Conservation (phyloP, 2,329 filamentous ascomycete genomes). For the Trichoderma harzianum region DNA sequence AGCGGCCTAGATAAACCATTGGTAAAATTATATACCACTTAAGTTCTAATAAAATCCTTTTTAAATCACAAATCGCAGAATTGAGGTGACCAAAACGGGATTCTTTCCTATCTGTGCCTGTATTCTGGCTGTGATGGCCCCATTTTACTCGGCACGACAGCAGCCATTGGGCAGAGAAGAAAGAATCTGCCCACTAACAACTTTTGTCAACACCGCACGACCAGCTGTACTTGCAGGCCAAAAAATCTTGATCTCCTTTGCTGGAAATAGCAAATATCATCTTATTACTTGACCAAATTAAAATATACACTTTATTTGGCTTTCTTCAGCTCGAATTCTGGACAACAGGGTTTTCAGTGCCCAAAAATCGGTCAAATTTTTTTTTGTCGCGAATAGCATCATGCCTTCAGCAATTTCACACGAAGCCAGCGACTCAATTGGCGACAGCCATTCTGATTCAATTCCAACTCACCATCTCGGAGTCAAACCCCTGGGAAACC, state of each 20-base stretch:
- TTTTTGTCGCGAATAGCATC: background rate
- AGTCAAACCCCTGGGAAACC: conserved; percentile 84
- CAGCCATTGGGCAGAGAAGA: background rate
- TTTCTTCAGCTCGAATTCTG: background rate
- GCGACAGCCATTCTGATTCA: conserved; percentile 26
- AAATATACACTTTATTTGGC: background rate
- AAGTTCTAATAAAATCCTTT: background rate
- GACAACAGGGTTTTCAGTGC: background rate
- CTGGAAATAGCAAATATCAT: background rate
- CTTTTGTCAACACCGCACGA: conserved; percentile 2
- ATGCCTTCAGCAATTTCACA: conserved; percentile 9
- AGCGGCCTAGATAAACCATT: background rate
- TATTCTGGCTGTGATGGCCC: background rate
- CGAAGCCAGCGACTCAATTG: conserved; percentile 42
- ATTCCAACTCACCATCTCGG: conserved; percentile 78
- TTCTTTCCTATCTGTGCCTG: background rate
- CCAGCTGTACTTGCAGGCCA: background rate
- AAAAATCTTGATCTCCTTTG: background rate
- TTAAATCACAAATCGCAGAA: background rate
- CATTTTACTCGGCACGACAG: background rate
- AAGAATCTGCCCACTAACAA: background rate
- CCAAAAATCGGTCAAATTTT: background rate
- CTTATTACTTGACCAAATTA: background rate
- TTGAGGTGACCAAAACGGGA: background rate
- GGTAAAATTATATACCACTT: background rate